phyloP scores from a whole-genome alignment of 306 rosid genomes.

The Acacia melanoxylon region DNA sequence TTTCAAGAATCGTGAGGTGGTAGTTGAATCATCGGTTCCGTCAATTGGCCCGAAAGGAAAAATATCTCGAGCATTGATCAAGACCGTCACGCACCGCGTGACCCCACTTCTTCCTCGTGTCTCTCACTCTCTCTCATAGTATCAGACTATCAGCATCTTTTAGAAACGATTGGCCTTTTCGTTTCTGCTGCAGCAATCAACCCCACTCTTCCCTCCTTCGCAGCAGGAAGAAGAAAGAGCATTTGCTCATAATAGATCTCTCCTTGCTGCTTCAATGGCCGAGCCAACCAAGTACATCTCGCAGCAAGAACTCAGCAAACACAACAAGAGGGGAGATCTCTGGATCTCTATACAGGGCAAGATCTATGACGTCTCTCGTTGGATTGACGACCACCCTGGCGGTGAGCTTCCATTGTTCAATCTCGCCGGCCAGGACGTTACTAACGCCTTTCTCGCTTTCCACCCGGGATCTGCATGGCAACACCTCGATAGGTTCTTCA shows the following conservation, averaged over 20 bases:
- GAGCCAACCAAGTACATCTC: conserved; percentile 31
- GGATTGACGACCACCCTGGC: conserved; percentile 60
- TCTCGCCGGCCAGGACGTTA: conserved; percentile 66
- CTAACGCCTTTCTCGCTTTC: conserved; percentile 61
- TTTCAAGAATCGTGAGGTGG: background rate
- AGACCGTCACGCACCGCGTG: background rate
- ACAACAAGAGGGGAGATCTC: conserved; percentile 51
- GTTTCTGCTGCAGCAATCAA: background rate
- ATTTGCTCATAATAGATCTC: background rate
- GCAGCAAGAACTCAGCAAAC: conserved; percentile 18
- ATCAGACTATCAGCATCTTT: background rate
- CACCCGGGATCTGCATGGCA: conserved; percentile 61
- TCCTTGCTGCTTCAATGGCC: conserved; percentile 18
- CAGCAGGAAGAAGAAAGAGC: background rate
- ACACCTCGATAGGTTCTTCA: conserved; percentile 48
- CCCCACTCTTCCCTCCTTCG: background rate
- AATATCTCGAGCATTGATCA: background rate
- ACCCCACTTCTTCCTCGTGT: background rate
- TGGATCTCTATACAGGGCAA: conserved; percentile 76
- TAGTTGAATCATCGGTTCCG: background rate
- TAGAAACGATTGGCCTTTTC: background rate
- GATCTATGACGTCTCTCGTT: conserved; percentile 54
- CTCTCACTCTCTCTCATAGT: background rate
- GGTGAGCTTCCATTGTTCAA: conserved; percentile 52
- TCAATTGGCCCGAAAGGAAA: background rate